A percentile compares a stretch with the other conserved stretches of the same genome.
Conservation (phyloP, 2,329 filamentous ascomycete genomes). For the Penicillium expansum region DNA sequence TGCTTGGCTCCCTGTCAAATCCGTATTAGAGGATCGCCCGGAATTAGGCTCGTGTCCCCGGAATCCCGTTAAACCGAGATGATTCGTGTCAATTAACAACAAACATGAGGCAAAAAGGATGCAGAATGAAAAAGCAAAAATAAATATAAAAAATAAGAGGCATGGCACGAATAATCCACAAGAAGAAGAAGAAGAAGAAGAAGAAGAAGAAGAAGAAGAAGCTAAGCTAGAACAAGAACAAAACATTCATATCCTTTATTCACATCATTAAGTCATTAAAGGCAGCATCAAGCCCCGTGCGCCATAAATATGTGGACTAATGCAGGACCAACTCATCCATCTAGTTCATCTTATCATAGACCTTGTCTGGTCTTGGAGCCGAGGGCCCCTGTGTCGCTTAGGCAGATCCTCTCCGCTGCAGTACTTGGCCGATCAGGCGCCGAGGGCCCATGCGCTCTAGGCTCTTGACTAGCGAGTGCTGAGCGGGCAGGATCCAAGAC, state of each 20-base stretch:
- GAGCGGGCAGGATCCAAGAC: slow-evolving; percentile 53
- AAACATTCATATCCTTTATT: slow-evolving; percentile 1
- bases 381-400: slow-evolving; percentile 11
- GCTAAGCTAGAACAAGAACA: slow-evolving; percentile 6
- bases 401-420: slow-evolving; percentile 52
- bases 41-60: neutral
- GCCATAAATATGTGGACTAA: neutral
- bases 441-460: slow-evolving; percentile 63
- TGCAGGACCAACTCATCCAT: slow-evolving; percentile 8
- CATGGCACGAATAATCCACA: too few species aligned
- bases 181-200: slow-evolving; percentile 2
- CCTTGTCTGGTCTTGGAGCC: neutral
- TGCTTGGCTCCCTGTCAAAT: neutral
- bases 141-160: neutral
- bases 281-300: slow-evolving; percentile 4
- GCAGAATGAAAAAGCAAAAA: slow-evolving; percentile 2
- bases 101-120: neutral
- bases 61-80: neutral
- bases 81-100: neutral
- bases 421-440: slow-evolving; percentile 62
- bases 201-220: neutral
- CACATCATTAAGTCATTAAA: slow-evolving; percentile 13
- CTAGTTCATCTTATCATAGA: neutral
- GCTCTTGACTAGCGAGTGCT: slow-evolving; percentile 53
- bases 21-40: slow-evolving; percentile 3